These are phyloP conservation scores for Erigeron philadelphicus DNA, from an alignment of 140 eudicot genomes.

Conservation along the genomic window DNA sequence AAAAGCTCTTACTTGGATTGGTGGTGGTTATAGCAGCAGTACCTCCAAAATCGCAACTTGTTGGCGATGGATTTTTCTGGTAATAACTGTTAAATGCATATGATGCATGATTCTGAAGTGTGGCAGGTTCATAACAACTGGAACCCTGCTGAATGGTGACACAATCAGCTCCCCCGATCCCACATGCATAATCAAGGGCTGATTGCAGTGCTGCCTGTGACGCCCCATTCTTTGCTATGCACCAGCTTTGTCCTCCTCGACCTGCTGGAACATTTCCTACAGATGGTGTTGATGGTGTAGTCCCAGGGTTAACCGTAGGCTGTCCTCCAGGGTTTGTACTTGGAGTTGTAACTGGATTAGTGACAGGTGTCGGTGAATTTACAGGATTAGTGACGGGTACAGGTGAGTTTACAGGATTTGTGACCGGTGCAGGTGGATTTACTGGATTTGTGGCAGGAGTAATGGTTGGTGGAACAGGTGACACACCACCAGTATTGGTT, in stretches of 20 bases:
- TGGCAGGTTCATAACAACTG: slow-evolving; percentile 65
- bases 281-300: slow-evolving; percentile 41
- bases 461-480: slow-evolving; percentile 27
- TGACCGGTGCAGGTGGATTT: slow-evolving; percentile 28
- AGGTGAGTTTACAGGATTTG: slow-evolving; percentile 32
- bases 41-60: slow-evolving; percentile 95
- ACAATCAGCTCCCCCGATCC: slow-evolving; percentile 88
- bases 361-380: slow-evolving; percentile 10
- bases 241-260: slow-evolving; percentile 90
- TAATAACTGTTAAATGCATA: slow-evolving; percentile 83
- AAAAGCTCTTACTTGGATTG: slow-evolving; percentile 66
- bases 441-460: slow-evolving; percentile 40
- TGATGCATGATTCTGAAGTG: slow-evolving; percentile 80
- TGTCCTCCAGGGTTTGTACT: slow-evolving; percentile 33
- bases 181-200: slow-evolving; percentile 92
- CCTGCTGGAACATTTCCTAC: slow-evolving; percentile 36
- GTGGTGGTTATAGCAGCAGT: slow-evolving; percentile 52
- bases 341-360: slow-evolving; percentile 49
- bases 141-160: slow-evolving; percentile 72
- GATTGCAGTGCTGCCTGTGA: slow-evolving; percentile 53
- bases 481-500: slow-evolving; percentile 29
- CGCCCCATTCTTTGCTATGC: slow-evolving; percentile 69
- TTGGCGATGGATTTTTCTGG: slow-evolving; percentile 66
- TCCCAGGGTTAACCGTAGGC: slow-evolving; percentile 28
- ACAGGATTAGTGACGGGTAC: slow-evolving; percentile 33